These are phyloP conservation scores for Trichoderma gamsii DNA, from an alignment of 495 filamentous ascomycete species.

Conservation along the genomic window DNA sequence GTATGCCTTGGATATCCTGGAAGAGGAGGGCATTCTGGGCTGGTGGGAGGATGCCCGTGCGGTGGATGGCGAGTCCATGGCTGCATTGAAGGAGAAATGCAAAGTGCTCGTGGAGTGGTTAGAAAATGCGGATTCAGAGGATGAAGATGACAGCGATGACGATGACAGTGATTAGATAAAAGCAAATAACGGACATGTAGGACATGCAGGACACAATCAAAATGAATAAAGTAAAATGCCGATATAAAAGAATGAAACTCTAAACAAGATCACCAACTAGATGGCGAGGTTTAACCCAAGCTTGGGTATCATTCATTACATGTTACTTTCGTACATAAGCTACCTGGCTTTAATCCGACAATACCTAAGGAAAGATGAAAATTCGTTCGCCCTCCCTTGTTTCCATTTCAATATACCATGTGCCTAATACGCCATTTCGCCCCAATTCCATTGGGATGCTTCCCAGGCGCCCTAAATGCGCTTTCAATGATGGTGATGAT, in stretches of 20 bases:
- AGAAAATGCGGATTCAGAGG: constrained; percentile 74
- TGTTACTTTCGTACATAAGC: not conserved
- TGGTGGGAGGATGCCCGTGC: constrained; percentile 80
- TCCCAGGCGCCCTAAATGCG: not conserved
- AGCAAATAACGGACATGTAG: not conserved
- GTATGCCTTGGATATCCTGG: constrained; percentile 76
- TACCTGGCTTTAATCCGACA: not conserved
- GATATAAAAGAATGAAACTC: not conserved
- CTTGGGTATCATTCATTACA: constrained; percentile 6
- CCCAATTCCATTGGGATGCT: not conserved
- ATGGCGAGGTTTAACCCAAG: not conserved
- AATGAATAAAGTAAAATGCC: not conserved
- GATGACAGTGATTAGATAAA: constrained; percentile 21
- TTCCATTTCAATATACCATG: not conserved
- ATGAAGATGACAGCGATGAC: constrained; percentile 60
- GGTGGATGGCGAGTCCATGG: constrained; percentile 58
- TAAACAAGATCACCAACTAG: not conserved
- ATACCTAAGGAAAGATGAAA: not conserved
- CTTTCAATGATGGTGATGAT: not conserved
- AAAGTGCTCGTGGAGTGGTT: constrained; percentile 81
- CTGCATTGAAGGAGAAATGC: constrained; percentile 62
- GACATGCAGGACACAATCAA: not conserved
- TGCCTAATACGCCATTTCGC: not conserved
- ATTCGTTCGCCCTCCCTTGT: not conserved
- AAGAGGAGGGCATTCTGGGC: constrained; percentile 78